These are phyloP conservation scores for Schizothecium vesticola DNA, from an alignment of 495 filamentous ascomycete genomes.

Conservation along the genomic window DNA sequence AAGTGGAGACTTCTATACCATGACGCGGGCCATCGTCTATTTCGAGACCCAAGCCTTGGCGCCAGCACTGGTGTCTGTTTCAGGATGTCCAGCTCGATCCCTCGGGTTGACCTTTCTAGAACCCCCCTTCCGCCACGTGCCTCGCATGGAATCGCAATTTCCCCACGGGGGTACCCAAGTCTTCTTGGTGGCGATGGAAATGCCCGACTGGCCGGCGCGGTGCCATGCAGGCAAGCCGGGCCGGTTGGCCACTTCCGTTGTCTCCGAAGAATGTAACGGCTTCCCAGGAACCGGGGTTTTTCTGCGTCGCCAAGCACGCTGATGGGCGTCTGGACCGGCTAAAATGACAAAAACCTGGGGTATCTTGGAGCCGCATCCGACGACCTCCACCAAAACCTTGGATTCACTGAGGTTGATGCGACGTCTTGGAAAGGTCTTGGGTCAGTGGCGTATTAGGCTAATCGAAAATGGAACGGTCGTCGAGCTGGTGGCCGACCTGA, in stretches of 20 bases:
- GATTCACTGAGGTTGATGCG: background rate
- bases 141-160: background rate
- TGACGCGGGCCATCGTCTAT: background rate
- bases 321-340: background rate
- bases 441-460: background rate
- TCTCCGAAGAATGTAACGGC: background rate
- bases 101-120: background rate
- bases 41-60: background rate
- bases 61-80: background rate
- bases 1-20: background rate
- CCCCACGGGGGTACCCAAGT: background rate
- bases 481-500: background rate
- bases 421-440: background rate
- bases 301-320: background rate
- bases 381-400: background rate
- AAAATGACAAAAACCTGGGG: background rate
- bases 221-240: background rate
- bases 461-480: background rate
- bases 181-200: background rate
- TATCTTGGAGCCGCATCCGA: background rate
- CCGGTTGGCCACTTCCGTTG: background rate
- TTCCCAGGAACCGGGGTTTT: background rate
- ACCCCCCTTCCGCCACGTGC: background rate
- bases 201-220: background rate
- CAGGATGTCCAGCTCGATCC: background rate